Evolutionary conservation across 148 eudicot species (phyloP).

Genomic region (Cornus florida): DNA sequence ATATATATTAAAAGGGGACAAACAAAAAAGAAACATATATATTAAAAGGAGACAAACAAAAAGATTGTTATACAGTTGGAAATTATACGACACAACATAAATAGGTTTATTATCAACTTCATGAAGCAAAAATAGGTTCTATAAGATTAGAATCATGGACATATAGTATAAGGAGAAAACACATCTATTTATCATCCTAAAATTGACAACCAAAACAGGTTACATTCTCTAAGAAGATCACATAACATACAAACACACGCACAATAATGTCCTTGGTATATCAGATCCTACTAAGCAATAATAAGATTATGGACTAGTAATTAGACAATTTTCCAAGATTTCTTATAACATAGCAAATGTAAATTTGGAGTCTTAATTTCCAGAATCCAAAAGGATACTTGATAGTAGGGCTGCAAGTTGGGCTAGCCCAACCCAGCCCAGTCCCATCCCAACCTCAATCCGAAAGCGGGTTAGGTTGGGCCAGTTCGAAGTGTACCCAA

Average conservation of each 20-base stretch:
- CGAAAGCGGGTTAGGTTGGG: too few relatives aligned
- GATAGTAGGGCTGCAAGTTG: too few relatives aligned
- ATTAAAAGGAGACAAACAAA: neutral
- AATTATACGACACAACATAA: neutral
- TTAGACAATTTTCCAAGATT: neutral
- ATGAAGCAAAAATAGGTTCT: neutral
- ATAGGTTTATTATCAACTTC: neutral
- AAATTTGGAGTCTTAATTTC: neutral
- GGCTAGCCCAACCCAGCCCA: too few relatives aligned
- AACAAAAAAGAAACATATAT: neutral
- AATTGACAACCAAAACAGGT: neutral
- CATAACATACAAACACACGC: neutral
- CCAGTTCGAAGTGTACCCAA: too few relatives aligned
- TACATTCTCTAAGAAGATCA: neutral
- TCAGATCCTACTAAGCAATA: neutral
- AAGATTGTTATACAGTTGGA: neutral
- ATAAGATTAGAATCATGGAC: neutral
- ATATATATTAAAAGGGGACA: neutral
- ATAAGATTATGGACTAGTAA: neutral
- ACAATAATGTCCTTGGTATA: neutral
- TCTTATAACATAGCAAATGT: neutral
- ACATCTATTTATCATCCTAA: conserved; percentile 7
- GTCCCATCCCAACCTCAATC: too few relatives aligned
- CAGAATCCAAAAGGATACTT: too few relatives aligned
- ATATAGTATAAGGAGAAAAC: neutral